Base-by-base conservation (phyloP, 192 early-diverging fungal species). In the Umbelopsis vinacea region DNA sequence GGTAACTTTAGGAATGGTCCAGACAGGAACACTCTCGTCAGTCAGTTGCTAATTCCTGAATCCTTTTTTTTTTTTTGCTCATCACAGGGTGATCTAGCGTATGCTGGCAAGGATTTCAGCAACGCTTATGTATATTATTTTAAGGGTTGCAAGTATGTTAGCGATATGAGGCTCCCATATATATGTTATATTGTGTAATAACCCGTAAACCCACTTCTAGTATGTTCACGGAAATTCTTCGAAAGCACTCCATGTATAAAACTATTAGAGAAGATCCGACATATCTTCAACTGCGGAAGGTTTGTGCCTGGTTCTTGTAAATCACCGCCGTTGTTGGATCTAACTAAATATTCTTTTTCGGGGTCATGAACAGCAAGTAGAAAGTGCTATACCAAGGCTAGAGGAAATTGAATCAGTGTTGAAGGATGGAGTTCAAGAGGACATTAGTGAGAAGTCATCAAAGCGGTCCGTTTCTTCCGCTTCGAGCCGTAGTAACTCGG, bases 211-310 rank as follows among this genome's bases (percentile, higher is more conserved):
- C 7, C 17, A 26, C 21, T 77, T n/a, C 67, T 43, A 89, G 86
- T 29, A 87, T 88, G 29, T 60, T 86, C 26, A 60, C 81, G 7
- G 84, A 86, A 40, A 74, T 85, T 22, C 67, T 91, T 17, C 72
- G 70, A 17, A 74, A 78, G 6, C 72, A 79, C 57, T 71, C 74
- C 23, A 83, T 83, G 10, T 87, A 79, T 70, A 67, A 73, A 3
- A 71, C 81, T 14, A 60, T 82, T 10, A 79, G 76, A 33, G 74
- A 71, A 21, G 84, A 87, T 52, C 63, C 76, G 10, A 76, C 74
- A 26, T 89, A 87, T 63, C 21, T 81, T 1, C 71, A 71, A 24
- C 74, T 87, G 38, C 80, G 77, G 23, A 84, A 76, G 68, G 68
- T 71, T 77, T n/a, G 26, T 48, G 47, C 47, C 12, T 4, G 15